Percentiles rank a stretch among this genome's conserved stretches.
phyloP scores from a whole-genome alignment of 208 protist genomes.

The Tritrichomonas foetus region DNA sequence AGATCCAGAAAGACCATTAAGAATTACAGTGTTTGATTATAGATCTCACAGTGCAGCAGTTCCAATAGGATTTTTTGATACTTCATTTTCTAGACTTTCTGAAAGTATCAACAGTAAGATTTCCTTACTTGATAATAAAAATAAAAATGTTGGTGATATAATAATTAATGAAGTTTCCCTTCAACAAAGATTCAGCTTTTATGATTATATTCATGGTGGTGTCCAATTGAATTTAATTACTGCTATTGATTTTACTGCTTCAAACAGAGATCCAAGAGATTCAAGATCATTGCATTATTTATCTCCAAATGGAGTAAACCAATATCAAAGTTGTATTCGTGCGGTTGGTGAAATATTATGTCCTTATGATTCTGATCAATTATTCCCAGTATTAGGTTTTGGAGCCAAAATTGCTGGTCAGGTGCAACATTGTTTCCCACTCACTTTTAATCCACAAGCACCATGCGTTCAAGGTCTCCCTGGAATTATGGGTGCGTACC shows the following conservation, averaged over 20 bases:
- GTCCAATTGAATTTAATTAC: constrained; percentile 49
- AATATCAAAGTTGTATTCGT: constrained; percentile 44
- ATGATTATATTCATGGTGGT: constrained; percentile 48
- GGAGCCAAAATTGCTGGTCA: constrained; percentile 41
- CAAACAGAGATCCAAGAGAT: constrained; percentile 38
- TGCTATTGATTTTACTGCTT: constrained; percentile 53
- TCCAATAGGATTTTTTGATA: not conserved
- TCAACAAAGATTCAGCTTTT: constrained; percentile 43
- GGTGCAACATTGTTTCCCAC: constrained; percentile 44
- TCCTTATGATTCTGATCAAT: constrained; percentile 51
- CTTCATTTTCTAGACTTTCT: not conserved
- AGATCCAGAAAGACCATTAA: not conserved
- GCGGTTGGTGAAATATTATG: constrained; percentile 43
- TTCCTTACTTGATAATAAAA: not conserved
- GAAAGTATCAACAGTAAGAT: not conserved
- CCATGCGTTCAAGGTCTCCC: constrained; percentile 32
- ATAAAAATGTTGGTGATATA: constrained; percentile 25
- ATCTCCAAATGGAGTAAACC: not conserved
- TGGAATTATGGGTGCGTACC: constrained; percentile 34
- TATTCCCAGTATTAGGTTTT: constrained; percentile 49
- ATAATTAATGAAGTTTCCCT: not conserved
- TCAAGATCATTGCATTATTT: not conserved
- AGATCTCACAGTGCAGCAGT: not conserved
- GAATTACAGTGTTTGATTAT: not conserved
- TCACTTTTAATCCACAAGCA: constrained; percentile 30